Evolutionary conservation across 2,329 filamentous ascomycete genomes (phyloP).

Genomic region (Scytalidium sp.): DNA sequence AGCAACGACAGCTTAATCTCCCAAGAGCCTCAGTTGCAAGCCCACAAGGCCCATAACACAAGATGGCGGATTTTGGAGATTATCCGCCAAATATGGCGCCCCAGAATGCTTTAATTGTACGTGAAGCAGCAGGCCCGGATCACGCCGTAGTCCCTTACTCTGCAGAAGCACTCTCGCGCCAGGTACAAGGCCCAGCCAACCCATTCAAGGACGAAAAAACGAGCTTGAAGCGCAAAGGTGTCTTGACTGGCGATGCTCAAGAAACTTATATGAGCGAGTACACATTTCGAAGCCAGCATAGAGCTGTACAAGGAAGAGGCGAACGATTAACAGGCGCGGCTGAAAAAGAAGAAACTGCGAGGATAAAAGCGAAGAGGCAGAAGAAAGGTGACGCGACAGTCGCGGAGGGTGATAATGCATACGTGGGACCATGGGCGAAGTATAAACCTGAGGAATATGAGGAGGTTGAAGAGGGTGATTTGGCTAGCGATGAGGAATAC

Average conservation of each 20-base stretch:
- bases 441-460: constrained; percentile 74
- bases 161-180: constrained; percentile 68
- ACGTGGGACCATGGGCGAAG: constrained; percentile 92
- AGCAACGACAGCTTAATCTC: neutral
- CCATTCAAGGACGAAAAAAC: constrained; percentile 67
- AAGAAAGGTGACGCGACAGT: constrained; percentile 80
- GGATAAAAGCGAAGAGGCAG: constrained; percentile 72
- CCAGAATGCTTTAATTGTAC: constrained; percentile 59
- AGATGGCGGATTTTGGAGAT: constrained; percentile 59
- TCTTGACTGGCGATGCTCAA: constrained; percentile 81
- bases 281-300: constrained; percentile 83
- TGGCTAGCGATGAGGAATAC: constrained; percentile 77
- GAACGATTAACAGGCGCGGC: constrained; percentile 52
- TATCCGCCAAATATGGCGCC: constrained; percentile 66
- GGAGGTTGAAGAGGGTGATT: constrained; percentile 66
- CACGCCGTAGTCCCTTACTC: constrained; percentile 64
- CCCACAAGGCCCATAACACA: constrained; percentile 13
- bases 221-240: constrained; percentile 71
- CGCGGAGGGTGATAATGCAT: constrained; percentile 82
- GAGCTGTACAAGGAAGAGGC: constrained; percentile 70
- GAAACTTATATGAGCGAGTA: constrained; percentile 89
- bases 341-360: constrained; percentile 68
- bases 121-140: constrained; percentile 51
- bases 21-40: constrained; percentile 1
- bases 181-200: constrained; percentile 67